Evolutionary conservation across 306 rosid species (phyloP).

Genomic region (Quercus wislizeni): DNA sequence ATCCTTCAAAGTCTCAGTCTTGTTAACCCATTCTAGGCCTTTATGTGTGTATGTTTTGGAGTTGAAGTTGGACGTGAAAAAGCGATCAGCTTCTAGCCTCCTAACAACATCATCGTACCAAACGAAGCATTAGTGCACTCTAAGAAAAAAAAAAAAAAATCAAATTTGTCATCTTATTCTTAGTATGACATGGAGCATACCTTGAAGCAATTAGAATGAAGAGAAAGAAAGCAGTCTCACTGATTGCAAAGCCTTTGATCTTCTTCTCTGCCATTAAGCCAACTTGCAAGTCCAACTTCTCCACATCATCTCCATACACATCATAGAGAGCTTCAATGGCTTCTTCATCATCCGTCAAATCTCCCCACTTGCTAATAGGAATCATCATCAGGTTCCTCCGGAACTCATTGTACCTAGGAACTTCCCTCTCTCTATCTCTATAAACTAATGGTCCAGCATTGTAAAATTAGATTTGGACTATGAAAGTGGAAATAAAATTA

Average conservation of each 20-base stretch:
- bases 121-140: not conserved
- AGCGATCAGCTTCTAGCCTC: conserved; percentile 80
- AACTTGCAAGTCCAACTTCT: conserved; percentile 66
- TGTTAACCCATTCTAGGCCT: conserved; percentile 76
- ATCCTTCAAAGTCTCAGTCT: conserved; percentile 66
- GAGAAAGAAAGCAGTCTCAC: conserved; percentile 66
- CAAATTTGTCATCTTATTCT: not conserved
- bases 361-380: conserved; percentile 72
- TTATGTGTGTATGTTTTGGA: conserved; percentile 52
- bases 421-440: conserved; percentile 79
- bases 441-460: conserved; percentile 35
- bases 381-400: conserved; percentile 61
- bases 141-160: not conserved
- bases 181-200: conserved; percentile 15
- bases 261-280: conserved; percentile 72
- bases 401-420: conserved; percentile 66
- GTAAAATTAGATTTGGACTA: conserved; percentile 6
- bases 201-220: conserved; percentile 71
- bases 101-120: conserved; percentile 29
- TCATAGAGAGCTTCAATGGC: conserved; percentile 40
- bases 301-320: conserved; percentile 70
- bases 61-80: conserved; percentile 72
- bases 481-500: not conserved
- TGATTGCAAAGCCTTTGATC: conserved; percentile 74
- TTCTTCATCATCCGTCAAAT: conserved; percentile 56